phyloP scores from a whole-genome alignment of 1,284 basidiomycete genomes.

The Exobasidium cylindrosporum region DNA sequence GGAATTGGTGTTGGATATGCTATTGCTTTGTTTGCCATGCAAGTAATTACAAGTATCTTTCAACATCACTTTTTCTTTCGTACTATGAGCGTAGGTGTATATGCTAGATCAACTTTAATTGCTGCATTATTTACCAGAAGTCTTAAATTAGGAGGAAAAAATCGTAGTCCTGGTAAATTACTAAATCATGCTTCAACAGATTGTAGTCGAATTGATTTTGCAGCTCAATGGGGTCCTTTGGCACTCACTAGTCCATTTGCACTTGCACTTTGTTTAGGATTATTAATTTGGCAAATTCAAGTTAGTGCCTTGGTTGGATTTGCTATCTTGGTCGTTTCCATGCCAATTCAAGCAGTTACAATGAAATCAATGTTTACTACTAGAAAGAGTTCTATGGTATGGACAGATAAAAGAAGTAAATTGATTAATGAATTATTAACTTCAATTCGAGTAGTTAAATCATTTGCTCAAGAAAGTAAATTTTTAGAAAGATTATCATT shows the following conservation, averaged over 20 bases:
- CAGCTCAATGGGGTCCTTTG: conserved; percentile 73
- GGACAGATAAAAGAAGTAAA: conserved; percentile 69
- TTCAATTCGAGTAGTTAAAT: conserved; percentile 54
- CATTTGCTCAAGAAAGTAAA: conserved; percentile 45
- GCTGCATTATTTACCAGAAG: conserved; percentile 80
- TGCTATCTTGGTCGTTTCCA: conserved; percentile 67
- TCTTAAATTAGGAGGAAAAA: conserved; percentile 72
- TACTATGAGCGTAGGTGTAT: conserved; percentile 60
- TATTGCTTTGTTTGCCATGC: conserved; percentile 65
- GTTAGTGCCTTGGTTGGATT: conserved; percentile 79
- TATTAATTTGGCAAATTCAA: conserved; percentile 71
- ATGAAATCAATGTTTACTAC: conserved; percentile 74
- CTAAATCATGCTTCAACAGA: conserved; percentile 93
- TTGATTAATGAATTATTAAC: conserved; percentile 51
- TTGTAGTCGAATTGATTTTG: conserved; percentile 84
- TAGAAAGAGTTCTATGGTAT: conserved; percentile 75
- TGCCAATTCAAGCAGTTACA: conserved; percentile 67
- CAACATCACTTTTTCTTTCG: conserved; percentile 77
- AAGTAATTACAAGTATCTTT: conserved; percentile 68
- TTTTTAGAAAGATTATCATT: conserved; percentile 65
- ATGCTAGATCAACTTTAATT: conserved; percentile 81
- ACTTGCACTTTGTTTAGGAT: conserved; percentile 59
- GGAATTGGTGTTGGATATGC: conserved; percentile 46
- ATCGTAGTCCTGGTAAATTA: conserved; percentile 77
- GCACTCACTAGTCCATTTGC: conserved; percentile 67